A percentile compares a stretch with the other conserved stretches of the same genome.
Conservation (phyloP, 1,284 basidiomycete genomes). For the Exsudoporus floridanus region DNA sequence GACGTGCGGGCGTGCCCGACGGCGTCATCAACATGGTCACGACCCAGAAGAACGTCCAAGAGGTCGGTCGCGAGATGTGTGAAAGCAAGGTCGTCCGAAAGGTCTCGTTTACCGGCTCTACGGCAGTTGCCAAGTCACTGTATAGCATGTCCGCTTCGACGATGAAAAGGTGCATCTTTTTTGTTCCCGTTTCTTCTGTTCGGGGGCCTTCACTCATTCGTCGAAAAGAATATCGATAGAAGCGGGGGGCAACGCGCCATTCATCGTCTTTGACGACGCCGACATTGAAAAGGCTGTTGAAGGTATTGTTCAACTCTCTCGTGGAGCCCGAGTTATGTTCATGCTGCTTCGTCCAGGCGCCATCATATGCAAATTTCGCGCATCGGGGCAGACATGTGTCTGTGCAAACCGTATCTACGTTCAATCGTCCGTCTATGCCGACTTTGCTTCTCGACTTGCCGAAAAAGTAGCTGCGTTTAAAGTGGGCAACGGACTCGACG, state of each 20-base stretch:
- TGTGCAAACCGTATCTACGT: slow-evolving; percentile 87
- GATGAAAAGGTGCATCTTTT: slow-evolving; percentile 76
- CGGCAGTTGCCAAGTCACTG: slow-evolving; percentile 87
- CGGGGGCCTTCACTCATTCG: slow-evolving; percentile 1
- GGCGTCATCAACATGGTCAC: slow-evolving; percentile 96
- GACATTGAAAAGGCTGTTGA: slow-evolving; percentile 93
- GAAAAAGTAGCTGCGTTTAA: slow-evolving; percentile 89
- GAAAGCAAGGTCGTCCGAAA: slow-evolving; percentile 78
- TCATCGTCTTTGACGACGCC: slow-evolving; percentile 97
- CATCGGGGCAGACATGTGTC: slow-evolving; percentile 88
- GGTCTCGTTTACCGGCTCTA: slow-evolving; percentile 94
- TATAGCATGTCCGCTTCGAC: slow-evolving; percentile 83
- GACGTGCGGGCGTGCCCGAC: slow-evolving; percentile 87
- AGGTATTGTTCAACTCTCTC: slow-evolving; percentile 38
- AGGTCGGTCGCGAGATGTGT: slow-evolving; percentile 83
- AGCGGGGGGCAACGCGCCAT: slow-evolving; percentile 88
- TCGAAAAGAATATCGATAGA: slow-evolving; percentile 72
- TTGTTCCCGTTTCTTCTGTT: neutral
- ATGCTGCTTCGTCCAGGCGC: slow-evolving; percentile 50
- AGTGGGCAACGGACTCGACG: slow-evolving; percentile 86
- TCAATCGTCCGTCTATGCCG: slow-evolving; percentile 81
- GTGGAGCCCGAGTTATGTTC: neutral
- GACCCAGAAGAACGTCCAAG: slow-evolving; percentile 76
- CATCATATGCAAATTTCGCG: slow-evolving; percentile 89
- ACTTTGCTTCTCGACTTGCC: slow-evolving; percentile 80